Evolutionary conservation across 805 yeast genomes (phyloP), one percentile per base, ranked within the genome.

Genomic region (Ogataea haglerorum): DNA sequence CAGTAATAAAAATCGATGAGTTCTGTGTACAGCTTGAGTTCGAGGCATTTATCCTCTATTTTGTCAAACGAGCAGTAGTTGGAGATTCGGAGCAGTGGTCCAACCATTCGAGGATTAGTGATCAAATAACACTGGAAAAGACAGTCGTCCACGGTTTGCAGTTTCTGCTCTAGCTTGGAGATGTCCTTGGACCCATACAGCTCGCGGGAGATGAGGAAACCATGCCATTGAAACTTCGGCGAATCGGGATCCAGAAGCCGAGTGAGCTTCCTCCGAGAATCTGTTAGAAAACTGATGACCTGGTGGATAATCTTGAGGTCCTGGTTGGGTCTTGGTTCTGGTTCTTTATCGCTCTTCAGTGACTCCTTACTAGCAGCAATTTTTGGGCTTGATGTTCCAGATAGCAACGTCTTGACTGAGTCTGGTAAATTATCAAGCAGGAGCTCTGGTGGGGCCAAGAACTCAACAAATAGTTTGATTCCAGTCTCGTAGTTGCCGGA

Each of bases 1-100:
- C 82, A 76, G 49, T 68, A 80, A 51, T 83, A 86, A 54, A 86
- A 90, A 53, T 85, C 95, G 7, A 87, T 72, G 30, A 90, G 67
- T 52, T 88, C 96, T 23, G 74, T 73, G 51, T 76, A 75, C 54
- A 76, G 72, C 3, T 68, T 64, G 6, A 71, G 65, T 4, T 63
- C 55, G 9, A 70, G 58, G 21, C 88, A 70, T 36, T 75, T 71
- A 9, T 63, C 59, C 35, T 76, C 75, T 2, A 87, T 95, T 2
- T 76, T 69, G 2, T 68, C 65, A 4, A 82, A 72, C 51, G 82
- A 81, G 64, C 97, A 88, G 49, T 70, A 68, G 58, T 90, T 93
- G 19, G 77, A 75, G 2, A 88, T 72, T 35, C 98, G 69, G 5
- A 91, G 69, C 15, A 91, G 73, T 0, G 98, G 93, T 0, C 91